These are phyloP conservation scores for Magnusiomyces ingens DNA, from an alignment of 1,139 yeast genomes.

Conservation along the genomic window DNA sequence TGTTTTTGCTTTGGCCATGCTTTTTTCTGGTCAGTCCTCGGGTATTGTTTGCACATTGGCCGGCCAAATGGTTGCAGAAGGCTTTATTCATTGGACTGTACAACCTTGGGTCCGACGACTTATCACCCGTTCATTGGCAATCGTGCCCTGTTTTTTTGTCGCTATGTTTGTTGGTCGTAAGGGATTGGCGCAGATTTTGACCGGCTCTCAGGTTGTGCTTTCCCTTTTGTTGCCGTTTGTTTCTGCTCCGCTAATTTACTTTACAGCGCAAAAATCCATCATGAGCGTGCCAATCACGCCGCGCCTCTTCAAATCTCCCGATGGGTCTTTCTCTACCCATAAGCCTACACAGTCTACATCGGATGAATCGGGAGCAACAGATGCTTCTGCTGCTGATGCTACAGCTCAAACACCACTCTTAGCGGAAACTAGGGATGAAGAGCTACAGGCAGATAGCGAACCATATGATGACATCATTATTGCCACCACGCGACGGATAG, in stretches of 20 bases:
- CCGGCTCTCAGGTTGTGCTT: conserved; percentile 81
- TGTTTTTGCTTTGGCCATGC: conserved; percentile 65
- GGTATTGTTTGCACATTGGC: conserved; percentile 85
- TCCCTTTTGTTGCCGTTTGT: conserved; percentile 82
- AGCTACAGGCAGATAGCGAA: too few relatives aligned
- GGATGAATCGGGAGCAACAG: background rate
- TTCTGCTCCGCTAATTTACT: conserved; percentile 81
- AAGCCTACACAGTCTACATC: background rate
- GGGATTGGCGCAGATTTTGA: conserved; percentile 49
- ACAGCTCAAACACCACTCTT: conserved; percentile 3
- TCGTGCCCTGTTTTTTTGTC: conserved; percentile 62
- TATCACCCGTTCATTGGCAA: conserved; percentile 62
- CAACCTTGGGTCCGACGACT: conserved; percentile 73
- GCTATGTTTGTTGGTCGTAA: conserved; percentile 51
- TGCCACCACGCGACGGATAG: too few relatives aligned
- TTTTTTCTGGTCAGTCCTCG: conserved; percentile 74
- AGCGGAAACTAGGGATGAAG: background rate
- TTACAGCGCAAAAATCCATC: conserved; percentile 64
- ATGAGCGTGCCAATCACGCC: conserved; percentile 55
- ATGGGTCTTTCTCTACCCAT: background rate
- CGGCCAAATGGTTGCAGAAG: conserved; percentile 80
- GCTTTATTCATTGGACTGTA: conserved; percentile 69
- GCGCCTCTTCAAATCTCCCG: background rate
- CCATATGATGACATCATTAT: too few relatives aligned
- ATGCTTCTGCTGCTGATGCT: background rate